A percentile compares a stretch with the other conserved stretches of the same genome.
Conservation (phyloP, 1,284 basidiomycete genomes). For the Boletus sp. region DNA sequence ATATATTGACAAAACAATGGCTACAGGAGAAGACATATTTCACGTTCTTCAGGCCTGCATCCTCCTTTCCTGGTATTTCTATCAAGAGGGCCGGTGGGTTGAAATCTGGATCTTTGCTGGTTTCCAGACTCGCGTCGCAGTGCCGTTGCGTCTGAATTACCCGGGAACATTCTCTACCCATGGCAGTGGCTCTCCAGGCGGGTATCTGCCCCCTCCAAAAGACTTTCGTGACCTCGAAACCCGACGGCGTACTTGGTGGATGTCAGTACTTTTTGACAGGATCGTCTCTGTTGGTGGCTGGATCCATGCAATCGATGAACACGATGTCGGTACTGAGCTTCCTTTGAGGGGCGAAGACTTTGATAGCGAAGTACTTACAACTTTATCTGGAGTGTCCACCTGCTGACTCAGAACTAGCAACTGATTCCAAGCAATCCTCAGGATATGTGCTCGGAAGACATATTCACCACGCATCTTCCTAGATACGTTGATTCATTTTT, state of each 20-base stretch:
- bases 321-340: conserved; percentile 75
- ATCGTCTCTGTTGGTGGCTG: conserved; percentile 85
- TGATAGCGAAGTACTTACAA: conserved; percentile 53
- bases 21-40: conserved; percentile 79
- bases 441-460: conserved; percentile 54
- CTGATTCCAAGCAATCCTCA: conserved; percentile 67
- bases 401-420: conserved; percentile 37
- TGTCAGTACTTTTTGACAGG: conserved; percentile 79
- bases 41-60: conserved; percentile 80
- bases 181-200: conserved; percentile 61
- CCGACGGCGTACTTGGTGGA: conserved; percentile 81
- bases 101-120: conserved; percentile 87
- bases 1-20: conserved; percentile 81
- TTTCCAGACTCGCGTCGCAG: conserved; percentile 79
- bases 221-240: conserved; percentile 70
- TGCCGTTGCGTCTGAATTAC: conserved; percentile 77
- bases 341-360: conserved; percentile 71
- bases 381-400: conserved; percentile 3
- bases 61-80: conserved; percentile 82
- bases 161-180: conserved; percentile 74
- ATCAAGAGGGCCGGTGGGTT: conserved; percentile 83
- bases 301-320: conserved; percentile 77
- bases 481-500: conserved; percentile 77
- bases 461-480: conserved; percentile 65
- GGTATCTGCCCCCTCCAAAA: conserved; percentile 74